phyloP scores from a whole-genome alignment of 2,329 filamentous ascomycete species.

The Colletotrichum falcatum region DNA sequence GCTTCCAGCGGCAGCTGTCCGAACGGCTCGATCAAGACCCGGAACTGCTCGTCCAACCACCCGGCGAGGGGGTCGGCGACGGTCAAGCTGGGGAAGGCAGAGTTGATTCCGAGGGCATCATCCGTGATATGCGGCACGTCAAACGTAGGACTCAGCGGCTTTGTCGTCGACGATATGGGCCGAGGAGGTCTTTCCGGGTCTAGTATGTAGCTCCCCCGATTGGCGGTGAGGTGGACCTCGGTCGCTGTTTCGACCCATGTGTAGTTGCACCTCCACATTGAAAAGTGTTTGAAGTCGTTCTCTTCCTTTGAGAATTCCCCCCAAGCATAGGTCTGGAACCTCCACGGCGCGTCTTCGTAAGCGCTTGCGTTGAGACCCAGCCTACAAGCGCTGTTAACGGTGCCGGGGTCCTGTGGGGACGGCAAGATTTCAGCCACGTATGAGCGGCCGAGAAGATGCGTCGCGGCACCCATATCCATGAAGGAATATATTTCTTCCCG shows the following conservation, averaged over 20 bases:
- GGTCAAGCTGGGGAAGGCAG: not conserved
- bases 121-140: conserved; percentile 6
- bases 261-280: conserved; percentile 19
- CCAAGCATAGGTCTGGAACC: not conserved
- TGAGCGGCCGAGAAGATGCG: not conserved
- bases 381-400: not conserved
- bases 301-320: not conserved
- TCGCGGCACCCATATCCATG: not conserved
- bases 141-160: not conserved
- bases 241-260: conserved; percentile 5
- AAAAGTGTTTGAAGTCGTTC: not conserved
- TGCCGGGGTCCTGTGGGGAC: not conserved
- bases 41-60: not conserved
- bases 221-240: conserved; percentile 2
- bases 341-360: not conserved
- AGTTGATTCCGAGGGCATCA: not conserved
- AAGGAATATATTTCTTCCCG: not conserved
- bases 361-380: not conserved
- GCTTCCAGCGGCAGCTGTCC: not conserved
- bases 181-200: conserved; percentile 16
- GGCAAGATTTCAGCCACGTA: not conserved
- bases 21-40: not conserved
- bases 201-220: not conserved
- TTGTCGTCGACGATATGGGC: not conserved
- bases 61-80: not conserved